phyloP scores from a whole-genome alignment of 768 basidiomycete species.

The Tubosaeta sp. region DNA sequence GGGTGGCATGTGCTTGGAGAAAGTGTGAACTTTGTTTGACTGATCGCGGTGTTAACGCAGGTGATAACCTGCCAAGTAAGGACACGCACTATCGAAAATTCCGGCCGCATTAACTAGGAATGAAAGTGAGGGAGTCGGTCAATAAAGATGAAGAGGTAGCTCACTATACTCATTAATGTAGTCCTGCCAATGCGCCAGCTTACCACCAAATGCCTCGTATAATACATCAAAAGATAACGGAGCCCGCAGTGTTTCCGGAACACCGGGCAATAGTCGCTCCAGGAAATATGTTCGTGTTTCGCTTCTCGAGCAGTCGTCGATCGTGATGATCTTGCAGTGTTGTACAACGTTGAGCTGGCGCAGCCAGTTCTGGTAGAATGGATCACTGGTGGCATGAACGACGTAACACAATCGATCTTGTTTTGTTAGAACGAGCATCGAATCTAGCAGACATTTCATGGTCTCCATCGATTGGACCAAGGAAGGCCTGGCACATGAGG shows the following conservation, averaged over 20 bases:
- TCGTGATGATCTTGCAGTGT: constrained; percentile 80
- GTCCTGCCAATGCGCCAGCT: constrained; percentile 79
- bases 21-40: constrained; percentile 80
- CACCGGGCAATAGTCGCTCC: constrained; percentile 58
- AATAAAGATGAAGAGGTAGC: background rate
- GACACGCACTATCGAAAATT: constrained; percentile 57
- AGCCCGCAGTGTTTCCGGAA: constrained; percentile 57
- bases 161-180: constrained; percentile 71
- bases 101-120: constrained; percentile 67
- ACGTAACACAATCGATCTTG: constrained; percentile 84
- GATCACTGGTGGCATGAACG: constrained; percentile 78
- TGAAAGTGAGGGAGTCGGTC: constrained; percentile 3
- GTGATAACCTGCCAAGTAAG: background rate
- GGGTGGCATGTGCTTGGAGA: constrained; percentile 76
- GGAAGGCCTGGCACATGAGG: constrained; percentile 48
- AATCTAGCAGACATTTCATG: constrained; percentile 82
- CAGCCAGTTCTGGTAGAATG: constrained; percentile 82
- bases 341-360: constrained; percentile 77
- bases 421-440: constrained; percentile 83
- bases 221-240: constrained; percentile 66
- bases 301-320: constrained; percentile 73
- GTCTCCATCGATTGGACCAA: constrained; percentile 74
- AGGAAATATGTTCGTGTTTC: constrained; percentile 67
- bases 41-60: constrained; percentile 23
- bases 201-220: constrained; percentile 80